Percentiles rank a stretch among this genome's conserved stretches.
These are phyloP conservation scores for Tulasnella sp. DNA, from an alignment of 768 basidiomycete genomes.

Conservation along the genomic window DNA sequence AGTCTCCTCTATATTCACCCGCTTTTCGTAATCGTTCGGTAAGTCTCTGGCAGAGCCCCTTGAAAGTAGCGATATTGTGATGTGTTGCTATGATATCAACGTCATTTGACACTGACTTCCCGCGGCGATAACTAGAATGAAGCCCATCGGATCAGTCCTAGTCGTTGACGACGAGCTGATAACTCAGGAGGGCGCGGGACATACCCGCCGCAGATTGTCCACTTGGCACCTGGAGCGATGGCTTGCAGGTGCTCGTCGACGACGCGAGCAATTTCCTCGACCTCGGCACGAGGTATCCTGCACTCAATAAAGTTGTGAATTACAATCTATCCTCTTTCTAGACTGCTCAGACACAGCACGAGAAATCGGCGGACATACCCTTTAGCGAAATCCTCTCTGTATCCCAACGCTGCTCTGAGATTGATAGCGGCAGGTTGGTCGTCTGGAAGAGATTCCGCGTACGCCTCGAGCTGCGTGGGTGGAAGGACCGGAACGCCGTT, in stretches of 20 bases:
- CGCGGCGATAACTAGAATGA: constrained; percentile 63
- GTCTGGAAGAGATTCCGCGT: constrained; percentile 10
- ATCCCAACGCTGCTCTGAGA: background rate
- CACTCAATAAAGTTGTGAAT: no score
- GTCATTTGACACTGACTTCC: constrained; percentile 74
- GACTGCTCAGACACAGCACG: background rate
- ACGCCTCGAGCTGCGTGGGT: background rate
- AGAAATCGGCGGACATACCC: background rate
- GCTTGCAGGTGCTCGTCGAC: constrained; percentile 59
- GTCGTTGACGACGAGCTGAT: no score
- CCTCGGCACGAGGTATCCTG: constrained; percentile 68
- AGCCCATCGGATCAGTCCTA: background rate
- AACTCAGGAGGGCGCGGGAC: background rate
- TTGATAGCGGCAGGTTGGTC: constrained; percentile 1
- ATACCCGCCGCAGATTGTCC: constrained; percentile 78
- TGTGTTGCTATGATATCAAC: constrained; percentile 87
- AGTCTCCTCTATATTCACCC: constrained; percentile 34
- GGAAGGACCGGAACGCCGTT: no score
- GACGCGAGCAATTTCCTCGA: constrained; percentile 62
- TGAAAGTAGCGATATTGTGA: constrained; percentile 44
- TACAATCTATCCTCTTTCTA: background rate
- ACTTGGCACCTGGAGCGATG: constrained; percentile 58
- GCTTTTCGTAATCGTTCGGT: constrained; percentile 48
- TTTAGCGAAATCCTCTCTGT: constrained; percentile 13
- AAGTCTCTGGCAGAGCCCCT: constrained; percentile 54